Conservation (phyloP, 441 rosid genomes). For the Jatropha multifida region DNA sequence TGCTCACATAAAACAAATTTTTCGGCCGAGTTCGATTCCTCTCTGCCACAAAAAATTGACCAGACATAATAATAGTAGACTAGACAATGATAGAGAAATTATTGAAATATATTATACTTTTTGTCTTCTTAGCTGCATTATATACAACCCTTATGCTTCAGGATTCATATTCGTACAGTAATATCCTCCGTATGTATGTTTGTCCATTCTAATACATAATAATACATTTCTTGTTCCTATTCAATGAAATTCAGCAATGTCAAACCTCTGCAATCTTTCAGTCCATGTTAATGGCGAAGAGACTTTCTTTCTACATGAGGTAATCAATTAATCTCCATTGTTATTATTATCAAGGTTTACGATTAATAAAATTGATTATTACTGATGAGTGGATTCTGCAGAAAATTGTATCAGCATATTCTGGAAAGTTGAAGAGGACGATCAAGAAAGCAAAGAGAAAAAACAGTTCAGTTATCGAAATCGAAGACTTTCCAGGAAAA, state of each 20-base stretch:
- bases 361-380: no score
- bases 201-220: neutral
- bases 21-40: no score
- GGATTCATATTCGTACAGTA: neutral
- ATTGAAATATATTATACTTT: no score
- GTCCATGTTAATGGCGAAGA: constrained; percentile 45
- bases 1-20: no score
- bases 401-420: constrained; percentile 52
- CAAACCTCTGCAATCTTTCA: constrained; percentile 47
- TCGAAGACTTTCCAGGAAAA: constrained; percentile 64
- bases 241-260: constrained; percentile 52
- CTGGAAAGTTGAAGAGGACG: constrained; percentile 54
- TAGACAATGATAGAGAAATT: neutral
- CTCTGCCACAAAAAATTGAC: no score
- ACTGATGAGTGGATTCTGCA: constrained; percentile 18
- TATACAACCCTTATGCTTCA: neutral
- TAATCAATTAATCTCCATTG: constrained; percentile 16
- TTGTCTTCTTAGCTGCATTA: neutral
- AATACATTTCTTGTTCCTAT: constrained; percentile 10
- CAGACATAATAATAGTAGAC: no score
- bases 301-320: constrained; percentile 61
- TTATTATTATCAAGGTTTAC: no score
- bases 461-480: constrained; percentile 36
- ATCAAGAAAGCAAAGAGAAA: constrained; percentile 45
- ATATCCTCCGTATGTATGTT: neutral